A percentile compares a stretch with the other conserved stretches of the same genome.
phyloP scores from a whole-genome alignment of 1,284 basidiomycete genomes.

The Cronartium quercuum region DNA sequence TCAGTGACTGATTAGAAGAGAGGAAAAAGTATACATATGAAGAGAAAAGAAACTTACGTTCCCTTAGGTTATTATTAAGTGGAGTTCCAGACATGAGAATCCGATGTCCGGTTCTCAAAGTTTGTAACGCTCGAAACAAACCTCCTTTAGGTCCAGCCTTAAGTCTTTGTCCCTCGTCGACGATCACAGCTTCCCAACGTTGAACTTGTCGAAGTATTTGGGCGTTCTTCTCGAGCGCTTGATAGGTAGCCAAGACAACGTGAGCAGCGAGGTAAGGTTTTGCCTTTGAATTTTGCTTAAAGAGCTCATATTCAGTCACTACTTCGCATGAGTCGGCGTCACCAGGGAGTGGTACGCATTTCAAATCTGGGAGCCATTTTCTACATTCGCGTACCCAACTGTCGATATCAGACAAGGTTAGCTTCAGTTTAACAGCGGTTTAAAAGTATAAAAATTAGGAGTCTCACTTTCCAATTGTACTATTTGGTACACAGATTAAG shows the following conservation, averaged over 20 bases:
- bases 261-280: conserved; percentile 49
- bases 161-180: conserved; percentile 79
- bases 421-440: conserved; percentile 44
- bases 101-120: conserved; percentile 70
- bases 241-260: conserved; percentile 83
- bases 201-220: conserved; percentile 70
- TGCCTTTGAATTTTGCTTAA: conserved; percentile 54
- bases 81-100: conserved; percentile 95
- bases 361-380: conserved; percentile 70
- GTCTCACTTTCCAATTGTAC: conserved; percentile 77
- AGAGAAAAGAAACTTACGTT: conserved; percentile 49
- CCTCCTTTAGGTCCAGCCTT: conserved; percentile 60
- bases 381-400: conserved; percentile 68
- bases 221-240: conserved; percentile 55
- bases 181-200: conserved; percentile 84
- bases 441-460: background rate
- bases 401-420: conserved; percentile 47
- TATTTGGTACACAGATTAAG: conserved; percentile 88
- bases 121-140: conserved; percentile 74
- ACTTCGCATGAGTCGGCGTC: conserved; percentile 59
- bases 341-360: conserved; percentile 72
- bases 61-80: conserved; percentile 90
- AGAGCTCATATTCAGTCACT: conserved; percentile 74
- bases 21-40: background rate
- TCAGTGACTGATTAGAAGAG: conserved; percentile 42